Evolutionary conservation across 306 rosid species (phyloP).

Genomic region (Luffa aegyptiaca): DNA sequence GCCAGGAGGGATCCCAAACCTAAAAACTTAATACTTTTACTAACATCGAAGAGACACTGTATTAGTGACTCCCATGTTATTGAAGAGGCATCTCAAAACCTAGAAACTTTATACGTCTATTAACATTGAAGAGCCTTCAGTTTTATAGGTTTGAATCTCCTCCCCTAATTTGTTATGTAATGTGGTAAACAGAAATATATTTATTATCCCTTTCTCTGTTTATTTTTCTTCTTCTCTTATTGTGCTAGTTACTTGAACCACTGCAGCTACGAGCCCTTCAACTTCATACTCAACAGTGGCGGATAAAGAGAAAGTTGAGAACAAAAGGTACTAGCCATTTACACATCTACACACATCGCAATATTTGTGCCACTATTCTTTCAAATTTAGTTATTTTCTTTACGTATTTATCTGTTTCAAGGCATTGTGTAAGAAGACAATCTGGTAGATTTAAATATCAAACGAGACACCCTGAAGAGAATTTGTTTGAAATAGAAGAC

Average conservation of each 20-base stretch:
- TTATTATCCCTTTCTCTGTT: neutral
- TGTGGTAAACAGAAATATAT: no score
- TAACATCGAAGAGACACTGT: no score
- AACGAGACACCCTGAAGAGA: constrained; percentile 32
- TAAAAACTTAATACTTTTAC: no score
- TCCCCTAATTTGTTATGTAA: no score
- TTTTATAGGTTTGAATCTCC: no score
- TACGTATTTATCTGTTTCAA: neutral
- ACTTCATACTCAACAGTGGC: constrained; percentile 27
- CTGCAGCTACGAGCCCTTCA: constrained; percentile 54
- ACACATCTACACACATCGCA: neutral
- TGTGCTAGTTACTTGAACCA: constrained; percentile 4
- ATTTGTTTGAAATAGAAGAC: constrained; percentile 56
- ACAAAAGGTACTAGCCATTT: constrained; percentile 37
- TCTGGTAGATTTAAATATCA: constrained; percentile 40
- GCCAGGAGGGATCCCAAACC: neutral
- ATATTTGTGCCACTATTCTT: neutral
- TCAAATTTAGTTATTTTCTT: neutral
- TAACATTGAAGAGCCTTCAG: no score
- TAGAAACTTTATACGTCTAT: no score
- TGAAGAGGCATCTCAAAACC: no score
- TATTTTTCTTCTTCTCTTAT: neutral
- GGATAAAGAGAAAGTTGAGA: constrained; percentile 44
- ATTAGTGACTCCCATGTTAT: no score
- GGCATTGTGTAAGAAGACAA: constrained; percentile 54